A percentile compares a stretch with the other conserved stretches of the same genome.
These are phyloP conservation scores for Spongiforma sp. DNA, from an alignment of 1,284 basidiomycete genomes.

Conservation along the genomic window DNA sequence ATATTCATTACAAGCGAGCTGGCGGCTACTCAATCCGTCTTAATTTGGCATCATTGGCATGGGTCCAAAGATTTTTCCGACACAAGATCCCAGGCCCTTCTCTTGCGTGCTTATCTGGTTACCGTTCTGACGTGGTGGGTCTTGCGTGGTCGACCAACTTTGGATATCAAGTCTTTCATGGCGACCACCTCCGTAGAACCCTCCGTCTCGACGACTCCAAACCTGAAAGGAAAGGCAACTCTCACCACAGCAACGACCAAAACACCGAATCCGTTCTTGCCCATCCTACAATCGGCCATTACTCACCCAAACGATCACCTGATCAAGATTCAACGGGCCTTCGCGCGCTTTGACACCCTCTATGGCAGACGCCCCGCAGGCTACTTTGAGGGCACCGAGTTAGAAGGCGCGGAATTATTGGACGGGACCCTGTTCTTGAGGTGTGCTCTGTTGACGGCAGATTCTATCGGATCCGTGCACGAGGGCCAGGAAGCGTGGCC, in stretches of 20 bases:
- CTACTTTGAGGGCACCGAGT: slow-evolving; percentile 45
- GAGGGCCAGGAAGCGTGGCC: slow-evolving; percentile 28
- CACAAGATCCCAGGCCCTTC: slow-evolving; percentile 41
- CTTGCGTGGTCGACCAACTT: slow-evolving; percentile 43
- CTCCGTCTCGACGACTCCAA: neutral
- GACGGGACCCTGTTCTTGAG: slow-evolving; percentile 41
- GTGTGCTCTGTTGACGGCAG: slow-evolving; percentile 30
- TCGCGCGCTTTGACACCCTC: slow-evolving; percentile 36
- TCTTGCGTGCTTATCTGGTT: slow-evolving; percentile 51
- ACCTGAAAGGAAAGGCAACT: neutral
- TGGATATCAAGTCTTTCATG: slow-evolving; percentile 50
- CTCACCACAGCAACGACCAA: slow-evolving; percentile 20
- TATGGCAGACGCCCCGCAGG: slow-evolving; percentile 36
- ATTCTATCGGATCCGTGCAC: slow-evolving; percentile 40
- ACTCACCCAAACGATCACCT: slow-evolving; percentile 39
- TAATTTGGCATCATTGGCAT: too few relatives aligned
- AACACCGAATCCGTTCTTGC: slow-evolving; percentile 37
- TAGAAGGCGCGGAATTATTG: slow-evolving; percentile 34
- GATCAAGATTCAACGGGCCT: slow-evolving; percentile 37
- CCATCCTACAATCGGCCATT: slow-evolving; percentile 39
- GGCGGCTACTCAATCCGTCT: too few relatives aligned
- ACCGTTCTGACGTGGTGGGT: slow-evolving; percentile 47
- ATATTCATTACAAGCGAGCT: too few relatives aligned
- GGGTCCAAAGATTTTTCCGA: too few relatives aligned
- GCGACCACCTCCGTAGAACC: slow-evolving; percentile 23